Base-by-base conservation (phyloP, 2,329 filamentous ascomycete genomes). In the Coleophoma cylindrospora region DNA sequence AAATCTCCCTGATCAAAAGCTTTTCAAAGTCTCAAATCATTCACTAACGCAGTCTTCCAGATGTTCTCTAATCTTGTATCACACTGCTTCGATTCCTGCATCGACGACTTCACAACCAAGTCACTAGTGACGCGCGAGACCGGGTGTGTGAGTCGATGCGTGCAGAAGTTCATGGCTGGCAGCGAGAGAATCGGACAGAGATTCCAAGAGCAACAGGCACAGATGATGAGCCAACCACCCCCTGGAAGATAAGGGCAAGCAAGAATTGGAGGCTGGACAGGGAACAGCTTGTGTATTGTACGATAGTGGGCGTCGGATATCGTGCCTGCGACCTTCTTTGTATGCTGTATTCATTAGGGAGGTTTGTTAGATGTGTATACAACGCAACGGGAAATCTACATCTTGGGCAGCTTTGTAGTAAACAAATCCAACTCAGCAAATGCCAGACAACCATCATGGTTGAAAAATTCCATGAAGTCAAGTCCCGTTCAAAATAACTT, bases 71-170 rank as follows among this genome's bases (percentile, higher is more conserved):
- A 82, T 73, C 79, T 89, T 49, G 87, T 91, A 63, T 86, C 90
- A 70, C 81, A 86, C 74, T 99, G 94, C 83, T 99, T 99, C 80
- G 86, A 89, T 69, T 87, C 94, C 72, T 99, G 94, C 79, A 83
- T 99, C 73, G 92, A 91, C 72, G 91, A 97, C 79, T 99, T 99
- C 81, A 95, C 91, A 66, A 95, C 91, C 74, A 97, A 97, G 76
- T 89, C 90, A 45, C 83, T 99, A 59, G 86, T 88, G 56, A 81
- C 84, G 60, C 86, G 89, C 68, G 94, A 99, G 75, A 87, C 88
- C 66, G 86, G 88, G 69, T 99, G 94, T 75, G 84, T 97, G 64
- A 85, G 89, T 74, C 88, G 91, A 64, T 99, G 94, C 73, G 91
- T 97, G 55, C 87, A 94, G 73, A 99, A 99, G 78, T 89, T 89